Conservation (phyloP, 2,329 filamentous ascomycete genomes). For the Penicillium sp. region DNA sequence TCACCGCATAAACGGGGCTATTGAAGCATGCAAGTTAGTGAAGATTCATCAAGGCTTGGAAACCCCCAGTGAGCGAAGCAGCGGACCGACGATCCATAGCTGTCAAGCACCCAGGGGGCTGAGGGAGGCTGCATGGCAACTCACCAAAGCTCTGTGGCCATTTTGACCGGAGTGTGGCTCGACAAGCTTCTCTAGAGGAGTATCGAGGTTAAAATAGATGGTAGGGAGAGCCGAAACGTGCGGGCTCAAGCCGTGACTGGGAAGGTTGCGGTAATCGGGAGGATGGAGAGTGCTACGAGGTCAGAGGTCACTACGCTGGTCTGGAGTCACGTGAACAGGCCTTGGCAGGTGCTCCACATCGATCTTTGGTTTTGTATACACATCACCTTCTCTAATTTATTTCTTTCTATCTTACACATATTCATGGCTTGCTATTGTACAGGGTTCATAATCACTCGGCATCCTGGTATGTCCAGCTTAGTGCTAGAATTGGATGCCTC, state of each 20-base stretch:
- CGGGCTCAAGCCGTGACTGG: constrained; percentile 23
- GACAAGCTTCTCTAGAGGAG: constrained; percentile 11
- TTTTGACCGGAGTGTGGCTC: constrained; percentile 45
- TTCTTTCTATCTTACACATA: constrained; percentile 1
- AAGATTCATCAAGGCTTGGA: constrained; percentile 1
- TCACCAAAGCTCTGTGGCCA: constrained; percentile 79
- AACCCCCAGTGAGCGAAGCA: constrained; percentile 3
- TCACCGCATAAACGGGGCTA: constrained; percentile 98
- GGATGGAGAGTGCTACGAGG: constrained; percentile 31
- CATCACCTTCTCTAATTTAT: not conserved
- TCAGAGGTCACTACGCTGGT: constrained; percentile 36
- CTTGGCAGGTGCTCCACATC: constrained; percentile 23
- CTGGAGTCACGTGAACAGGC: constrained; percentile 27
- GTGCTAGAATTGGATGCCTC: constrained; percentile 22
- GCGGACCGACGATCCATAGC: constrained; percentile 21
- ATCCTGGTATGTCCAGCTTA: constrained; percentile 35
- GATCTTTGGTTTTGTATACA: constrained; percentile 4
- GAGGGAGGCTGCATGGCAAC: constrained; percentile 44
- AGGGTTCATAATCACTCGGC: constrained; percentile 21
- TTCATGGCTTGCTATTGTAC: not conserved
- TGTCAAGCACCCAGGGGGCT: constrained; percentile 30
- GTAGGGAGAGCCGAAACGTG: constrained; percentile 13
- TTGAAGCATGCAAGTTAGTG: constrained; percentile 27
- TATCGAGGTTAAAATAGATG: constrained; percentile 16
- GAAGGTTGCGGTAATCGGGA: constrained; percentile 27